These are phyloP conservation scores for Aspergillus carbonarius DNA, from an alignment of 2,329 filamentous ascomycete genomes.

Conservation along the genomic window DNA sequence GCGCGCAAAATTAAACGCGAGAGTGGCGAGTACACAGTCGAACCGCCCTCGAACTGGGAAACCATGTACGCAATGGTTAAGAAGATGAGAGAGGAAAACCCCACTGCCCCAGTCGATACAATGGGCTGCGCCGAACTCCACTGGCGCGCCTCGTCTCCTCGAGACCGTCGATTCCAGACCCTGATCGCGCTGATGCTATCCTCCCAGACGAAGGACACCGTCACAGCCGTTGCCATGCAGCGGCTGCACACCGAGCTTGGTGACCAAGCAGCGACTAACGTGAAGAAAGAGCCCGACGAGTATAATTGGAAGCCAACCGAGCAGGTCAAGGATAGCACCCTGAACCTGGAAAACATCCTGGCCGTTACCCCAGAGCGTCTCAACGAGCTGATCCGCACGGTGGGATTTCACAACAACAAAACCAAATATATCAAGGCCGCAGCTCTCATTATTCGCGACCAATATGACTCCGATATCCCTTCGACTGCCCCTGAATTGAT, in stretches of 20 bases:
- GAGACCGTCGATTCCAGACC: conserved; percentile 76
- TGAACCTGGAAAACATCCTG: conserved; percentile 77
- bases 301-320: conserved; percentile 22
- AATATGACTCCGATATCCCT: conserved; percentile 74
- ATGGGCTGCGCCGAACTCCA: conserved; percentile 76
- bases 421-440: conserved; percentile 77
- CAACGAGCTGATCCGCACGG: conserved; percentile 75
- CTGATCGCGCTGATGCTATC: conserved; percentile 86
- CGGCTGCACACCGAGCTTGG: conserved; percentile 72
- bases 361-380: conserved; percentile 64
- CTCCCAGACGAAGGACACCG: conserved; percentile 89
- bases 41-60: conserved; percentile 79
- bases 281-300: conserved; percentile 29
- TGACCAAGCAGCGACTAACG: conserved; percentile 16
- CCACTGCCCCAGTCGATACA: conserved; percentile 82
- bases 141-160: conserved; percentile 43
- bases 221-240: conserved; percentile 79
- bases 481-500: conserved; percentile 72
- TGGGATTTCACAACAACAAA: conserved; percentile 95
- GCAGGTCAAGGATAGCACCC: conserved; percentile 41
- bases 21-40: conserved; percentile 36
- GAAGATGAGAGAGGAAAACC: conserved; percentile 70
- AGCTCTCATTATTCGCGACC: conserved; percentile 69
- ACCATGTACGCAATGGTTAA: conserved; percentile 74
- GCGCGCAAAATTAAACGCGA: conserved; percentile 42